These are phyloP conservation scores for Candida pseudofarinosa DNA, from an alignment of 805 yeast genomes.

Conservation along the genomic window DNA sequence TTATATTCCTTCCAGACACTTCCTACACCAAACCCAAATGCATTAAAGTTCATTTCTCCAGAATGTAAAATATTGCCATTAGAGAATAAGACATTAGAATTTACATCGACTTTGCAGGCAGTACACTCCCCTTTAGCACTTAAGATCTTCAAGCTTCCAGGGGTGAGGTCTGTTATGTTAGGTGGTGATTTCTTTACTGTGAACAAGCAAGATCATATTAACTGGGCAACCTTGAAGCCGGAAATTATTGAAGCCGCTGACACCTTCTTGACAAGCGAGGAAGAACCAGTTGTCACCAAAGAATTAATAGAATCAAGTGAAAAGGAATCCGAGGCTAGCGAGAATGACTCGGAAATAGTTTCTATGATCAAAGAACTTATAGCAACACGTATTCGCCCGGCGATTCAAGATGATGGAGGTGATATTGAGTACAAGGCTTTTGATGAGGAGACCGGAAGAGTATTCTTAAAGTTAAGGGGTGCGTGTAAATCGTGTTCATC, in stretches of 20 bases:
- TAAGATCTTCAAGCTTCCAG: slow-evolving; percentile 54
- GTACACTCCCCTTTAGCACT: slow-evolving; percentile 62
- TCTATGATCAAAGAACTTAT: slow-evolving; percentile 88
- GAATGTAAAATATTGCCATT: slow-evolving; percentile 46
- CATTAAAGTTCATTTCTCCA: slow-evolving; percentile 58
- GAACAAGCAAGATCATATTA: slow-evolving; percentile 55
- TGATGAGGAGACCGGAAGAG: slow-evolving; percentile 82
- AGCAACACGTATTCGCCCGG: slow-evolving; percentile 90
- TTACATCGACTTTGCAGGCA: slow-evolving; percentile 51
- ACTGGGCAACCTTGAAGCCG: slow-evolving; percentile 56
- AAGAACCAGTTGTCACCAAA: slow-evolving; percentile 37
- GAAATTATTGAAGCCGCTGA: slow-evolving; percentile 64
- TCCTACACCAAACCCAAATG: slow-evolving; percentile 73
- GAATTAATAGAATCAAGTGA: slow-evolving; percentile 37
- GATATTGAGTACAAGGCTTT: slow-evolving; percentile 87
- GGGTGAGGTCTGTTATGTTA: slow-evolving; percentile 67
- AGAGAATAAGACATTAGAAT: slow-evolving; percentile 46
- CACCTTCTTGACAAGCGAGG: slow-evolving; percentile 36
- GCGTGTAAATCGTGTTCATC: slow-evolving; percentile 94
- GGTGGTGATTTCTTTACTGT: slow-evolving; percentile 74
- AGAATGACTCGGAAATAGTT: slow-evolving; percentile 62
- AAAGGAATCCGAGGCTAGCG: slow-evolving; percentile 44
- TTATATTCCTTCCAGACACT: slow-evolving; percentile 40
- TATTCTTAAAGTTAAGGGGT: slow-evolving; percentile 84
- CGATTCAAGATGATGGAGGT: slow-evolving; percentile 77